These are phyloP conservation scores for Stachybotrys elegans DNA, from an alignment of 2,329 filamentous ascomycete species.

Conservation along the genomic window DNA sequence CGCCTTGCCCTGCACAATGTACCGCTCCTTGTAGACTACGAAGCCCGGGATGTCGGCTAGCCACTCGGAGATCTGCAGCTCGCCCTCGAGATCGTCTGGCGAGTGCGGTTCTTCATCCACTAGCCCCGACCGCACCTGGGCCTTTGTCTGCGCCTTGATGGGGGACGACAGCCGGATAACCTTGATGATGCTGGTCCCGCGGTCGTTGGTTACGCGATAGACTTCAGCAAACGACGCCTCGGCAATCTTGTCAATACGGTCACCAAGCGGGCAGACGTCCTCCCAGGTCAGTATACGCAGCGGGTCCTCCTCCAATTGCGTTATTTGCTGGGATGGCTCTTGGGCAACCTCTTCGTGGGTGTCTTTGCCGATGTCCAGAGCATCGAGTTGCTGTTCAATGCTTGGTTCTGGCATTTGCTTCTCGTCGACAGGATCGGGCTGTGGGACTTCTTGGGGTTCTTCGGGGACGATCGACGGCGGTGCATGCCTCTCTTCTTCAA, in stretches of 20 bases:
- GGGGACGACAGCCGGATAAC: conserved; percentile 55
- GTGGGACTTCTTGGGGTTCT: conserved; percentile 4
- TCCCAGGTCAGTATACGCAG: conserved; percentile 49
- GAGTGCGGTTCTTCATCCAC: conserved; percentile 55
- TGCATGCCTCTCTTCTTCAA: not conserved
- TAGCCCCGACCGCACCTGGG: conserved; percentile 47
- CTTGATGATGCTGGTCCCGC: conserved; percentile 61
- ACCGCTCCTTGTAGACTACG: conserved; percentile 60
- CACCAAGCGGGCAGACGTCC: conserved; percentile 49
- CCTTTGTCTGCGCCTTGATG: conserved; percentile 52
- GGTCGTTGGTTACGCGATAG: conserved; percentile 55
- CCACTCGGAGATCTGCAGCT: conserved; percentile 59
- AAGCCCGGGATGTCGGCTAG: conserved; percentile 61
- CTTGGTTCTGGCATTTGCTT: not conserved
- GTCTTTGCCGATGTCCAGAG: not conserved
- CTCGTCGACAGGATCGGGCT: not conserved
- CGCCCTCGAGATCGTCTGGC: conserved; percentile 50
- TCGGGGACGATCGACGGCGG: not conserved
- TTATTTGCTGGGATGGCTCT: too few species aligned
- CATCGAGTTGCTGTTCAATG: not conserved
- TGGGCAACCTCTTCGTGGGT: not conserved
- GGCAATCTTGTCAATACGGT: conserved; percentile 57
- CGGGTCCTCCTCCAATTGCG: conserved; percentile 12
- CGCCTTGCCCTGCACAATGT: conserved; percentile 52
- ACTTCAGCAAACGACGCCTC: conserved; percentile 64